Evolutionary conservation across 2,329 filamentous ascomycete species (phyloP), one percentile per base, ranked within the genome.

Genomic region (Penicillium corylophilum): DNA sequence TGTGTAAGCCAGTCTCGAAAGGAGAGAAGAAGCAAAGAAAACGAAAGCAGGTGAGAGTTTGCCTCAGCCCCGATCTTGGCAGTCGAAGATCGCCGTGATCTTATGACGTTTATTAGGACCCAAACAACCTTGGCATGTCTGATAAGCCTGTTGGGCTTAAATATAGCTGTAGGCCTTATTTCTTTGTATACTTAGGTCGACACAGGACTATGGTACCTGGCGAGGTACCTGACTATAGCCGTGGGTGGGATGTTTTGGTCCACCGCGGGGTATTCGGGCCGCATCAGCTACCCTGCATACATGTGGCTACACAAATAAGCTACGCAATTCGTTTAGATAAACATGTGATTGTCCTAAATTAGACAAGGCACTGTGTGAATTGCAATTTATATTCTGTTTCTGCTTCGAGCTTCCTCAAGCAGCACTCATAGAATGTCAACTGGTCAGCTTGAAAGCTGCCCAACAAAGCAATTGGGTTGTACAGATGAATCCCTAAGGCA

Each of bases 21-120:
- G 16, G 24, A 24, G n/a, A 29, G 16, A 46, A 33, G 9, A 26
- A 33, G 31, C 13, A 28, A 44, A 26, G 24, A 53, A 44, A 46
- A 44, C 33, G 40, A 48, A 33, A 50, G 40, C 46, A 23, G 39
- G 42, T 36, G 38, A 23, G 28, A 29, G n/a, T 18, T 28, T 51
- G 49, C 46, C 47, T 54, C 51, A 56, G 48, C 50, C 48, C 47
- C 40, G 46, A 53, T 51, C 53, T 55, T 54, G 55, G 56, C 51
- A 51, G 26, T 23, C 47, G 31, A 48, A 45, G 49, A 47, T 48
- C 38, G 12, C 35, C 46, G 38, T 40, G 31, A 44, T 51, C 20
- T 8, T 15, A 55, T 59, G 56, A 55, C 56, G 51, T 54, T 44
- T 39, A 15, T 31, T 31, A n/a, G 33, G 33, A 2, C 5, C n/a